Base-by-base conservation (phyloP, 371 early-diverging fungal genomes). In the Lichtheimia hyalospora region DNA sequence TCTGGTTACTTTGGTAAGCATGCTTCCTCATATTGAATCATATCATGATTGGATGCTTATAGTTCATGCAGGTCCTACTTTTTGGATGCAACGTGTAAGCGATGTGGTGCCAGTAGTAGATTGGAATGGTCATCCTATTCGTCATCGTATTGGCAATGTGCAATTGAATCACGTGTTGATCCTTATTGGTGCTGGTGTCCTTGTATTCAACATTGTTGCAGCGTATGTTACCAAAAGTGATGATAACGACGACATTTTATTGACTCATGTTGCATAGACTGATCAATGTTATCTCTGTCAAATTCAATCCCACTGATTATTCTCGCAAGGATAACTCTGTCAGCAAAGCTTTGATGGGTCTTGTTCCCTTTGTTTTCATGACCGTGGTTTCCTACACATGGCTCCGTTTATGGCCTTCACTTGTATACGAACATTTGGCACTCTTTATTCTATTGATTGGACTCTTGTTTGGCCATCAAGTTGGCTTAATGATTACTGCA, bases 391-490 rank as follows among this genome's bases (percentile, higher is more conserved):
- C 81, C 12, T 84, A 79, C 49, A 59, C 77, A n/a, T 96, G 95
- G 96, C 63, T 93, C 49, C 48, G 68, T 41, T 71, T 87, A 34
- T 91, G 93, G 62, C 91, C 93, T 34, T 64, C 69, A 5, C 68
- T 94, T 34, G 82, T 89, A 7, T 49, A 63, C 59, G 73, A 84
- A 61, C 87, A 92, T 67, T 61, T 89, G 56, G 81, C 91, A 3
- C 71, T 85, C 4, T 91, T 92, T 65, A 74, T 86, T 40, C 62
- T 86, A 24, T 86, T 90, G 55, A 67, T 85, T 28, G 93, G 93
- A 1, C 76, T 92, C 27, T 82, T 88, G 27, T 94, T 96, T 73
- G 94, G 92, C 52, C 88, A 92, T 69, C 90, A 89, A 50, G 93
- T 93, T 50, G 89, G 90, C 24, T 69, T 82, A 43, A 93, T 96